Evolutionary conservation across 371 early-diverging fungal species (phyloP).

Genomic region (Dichotomocladium elegans): DNA sequence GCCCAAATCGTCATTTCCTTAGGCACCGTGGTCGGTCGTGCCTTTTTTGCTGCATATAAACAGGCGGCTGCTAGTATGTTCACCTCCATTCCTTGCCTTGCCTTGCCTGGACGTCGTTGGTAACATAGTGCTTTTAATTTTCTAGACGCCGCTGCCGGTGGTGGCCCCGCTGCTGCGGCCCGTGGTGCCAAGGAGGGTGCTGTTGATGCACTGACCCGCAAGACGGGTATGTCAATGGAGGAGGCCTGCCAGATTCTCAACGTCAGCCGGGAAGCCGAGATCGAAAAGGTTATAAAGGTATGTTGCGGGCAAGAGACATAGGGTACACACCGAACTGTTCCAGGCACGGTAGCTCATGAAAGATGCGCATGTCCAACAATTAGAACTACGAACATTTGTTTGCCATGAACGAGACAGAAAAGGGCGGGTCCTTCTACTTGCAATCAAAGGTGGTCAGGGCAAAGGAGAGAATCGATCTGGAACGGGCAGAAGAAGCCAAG

Average conservation of each 20-base stretch:
- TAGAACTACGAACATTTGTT: slow-evolving; percentile 91
- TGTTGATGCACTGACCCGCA: slow-evolving; percentile 72
- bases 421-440: slow-evolving; percentile 91
- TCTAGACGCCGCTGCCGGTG: slow-evolving; percentile 55
- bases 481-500: slow-evolving; percentile 63
- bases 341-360: background rate
- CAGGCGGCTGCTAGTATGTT: slow-evolving; percentile 88
- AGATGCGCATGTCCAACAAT: no score
- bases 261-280: slow-evolving; percentile 68
- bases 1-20: slow-evolving; percentile 86
- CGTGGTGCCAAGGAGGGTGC: slow-evolving; percentile 50
- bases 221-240: slow-evolving; percentile 86
- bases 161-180: slow-evolving; percentile 50
- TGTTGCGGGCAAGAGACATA: background rate
- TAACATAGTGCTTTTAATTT: background rate
- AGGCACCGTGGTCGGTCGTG: slow-evolving; percentile 84
- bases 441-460: slow-evolving; percentile 94
- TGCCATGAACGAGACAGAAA: slow-evolving; percentile 79
- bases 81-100: background rate
- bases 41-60: slow-evolving; percentile 91
- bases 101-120: background rate
- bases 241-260: slow-evolving; percentile 93
- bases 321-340: background rate
- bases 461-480: slow-evolving; percentile 89
- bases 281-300: slow-evolving; percentile 75